Evolutionary conservation across 2,329 filamentous ascomycete genomes (phyloP), one percentile per base, ranked within the genome.

Genomic region (Trichoderma sp.): DNA sequence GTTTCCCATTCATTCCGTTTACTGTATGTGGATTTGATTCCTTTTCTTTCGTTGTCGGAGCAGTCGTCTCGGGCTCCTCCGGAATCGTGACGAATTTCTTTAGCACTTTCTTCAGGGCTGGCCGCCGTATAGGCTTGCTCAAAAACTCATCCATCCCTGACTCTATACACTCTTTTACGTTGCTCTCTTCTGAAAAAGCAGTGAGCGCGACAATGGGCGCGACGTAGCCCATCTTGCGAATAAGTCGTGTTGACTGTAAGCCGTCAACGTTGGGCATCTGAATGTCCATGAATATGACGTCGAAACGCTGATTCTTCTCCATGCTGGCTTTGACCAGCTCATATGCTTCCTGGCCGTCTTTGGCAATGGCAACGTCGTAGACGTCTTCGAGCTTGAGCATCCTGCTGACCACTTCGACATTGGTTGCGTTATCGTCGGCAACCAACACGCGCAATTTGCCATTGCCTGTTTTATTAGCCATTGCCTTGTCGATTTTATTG

Each of bases 221-320:
- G 13, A 87, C 89, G 80, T 96, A 97, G 1, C 94, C 94, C 83
- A 95, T 92, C 77, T 93, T 84, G 7, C 94, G 88, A 74, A 97
- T 97, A 40, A 96, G 83, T 11, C 91, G 87, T 0, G 94, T 97
- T 58, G 91, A 94, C 77, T 97, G 91, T 29, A 97, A 82, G 1
- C 94, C 94, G 76, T 97, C 94, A 16, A 97, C 86, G 72, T 96
- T 96, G 4, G 94, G 94, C 94, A 97, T 97, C 80, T 92, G 93
- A 8, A 97, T 91, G 75, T 97, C 94, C 94, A 97, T 97, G 76
- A 97, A 96, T 72, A 97, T 95, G 31, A 97, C 84, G 73, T 97
- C 93, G 77, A 95, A 97, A 2, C 87, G 86, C 67, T 87, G 84
- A 64, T 90, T 86, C 33, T 86, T 86, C 61, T 90, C 88, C 91